phyloP scores from a whole-genome alignment of 2,329 filamentous ascomycete species.

The Rhynchosporium graminicola region DNA sequence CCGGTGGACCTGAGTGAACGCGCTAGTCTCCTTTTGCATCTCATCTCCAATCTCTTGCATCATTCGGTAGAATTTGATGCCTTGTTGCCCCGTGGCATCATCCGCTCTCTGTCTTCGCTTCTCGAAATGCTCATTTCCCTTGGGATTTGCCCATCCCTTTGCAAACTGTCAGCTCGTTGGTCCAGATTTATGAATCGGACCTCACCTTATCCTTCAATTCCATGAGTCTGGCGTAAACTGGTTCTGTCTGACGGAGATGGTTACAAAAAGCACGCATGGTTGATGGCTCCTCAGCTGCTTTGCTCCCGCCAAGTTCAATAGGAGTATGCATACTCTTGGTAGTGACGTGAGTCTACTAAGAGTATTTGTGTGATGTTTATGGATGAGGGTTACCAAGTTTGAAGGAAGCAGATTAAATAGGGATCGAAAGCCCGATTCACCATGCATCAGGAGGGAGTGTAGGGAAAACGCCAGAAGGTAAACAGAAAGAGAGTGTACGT shows the following conservation, averaged over 20 bases:
- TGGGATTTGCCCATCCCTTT: slow-evolving; percentile 48
- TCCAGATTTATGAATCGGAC: neutral
- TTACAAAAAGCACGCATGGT: neutral
- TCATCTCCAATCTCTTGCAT: slow-evolving; percentile 48
- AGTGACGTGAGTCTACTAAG: too few species aligned
- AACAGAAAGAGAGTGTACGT: too few species aligned
- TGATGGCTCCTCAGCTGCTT: too few species aligned
- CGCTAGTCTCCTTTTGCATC: slow-evolving; percentile 40
- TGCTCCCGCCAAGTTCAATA: too few species aligned
- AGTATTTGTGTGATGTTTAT: too few species aligned
- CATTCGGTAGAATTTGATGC: slow-evolving; percentile 43
- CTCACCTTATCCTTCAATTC: slow-evolving; percentile 2
- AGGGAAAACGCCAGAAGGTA: too few species aligned
- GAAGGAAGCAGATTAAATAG: too few species aligned
- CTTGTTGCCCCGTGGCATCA: slow-evolving; percentile 31
- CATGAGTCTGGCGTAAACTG: slow-evolving; percentile 1
- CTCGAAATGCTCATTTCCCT: slow-evolving; percentile 47
- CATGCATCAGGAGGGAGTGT: too few species aligned
- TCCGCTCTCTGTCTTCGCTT: slow-evolving; percentile 38
- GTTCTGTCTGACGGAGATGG: neutral
- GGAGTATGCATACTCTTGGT: too few species aligned
- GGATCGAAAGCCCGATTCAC: too few species aligned
- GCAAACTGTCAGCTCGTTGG: neutral
- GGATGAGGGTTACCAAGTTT: too few species aligned
- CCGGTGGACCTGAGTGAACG: slow-evolving; percentile 10